Conservation (phyloP, 805 yeast genomes). For the Wickerhamomyces ciferrii region DNA sequence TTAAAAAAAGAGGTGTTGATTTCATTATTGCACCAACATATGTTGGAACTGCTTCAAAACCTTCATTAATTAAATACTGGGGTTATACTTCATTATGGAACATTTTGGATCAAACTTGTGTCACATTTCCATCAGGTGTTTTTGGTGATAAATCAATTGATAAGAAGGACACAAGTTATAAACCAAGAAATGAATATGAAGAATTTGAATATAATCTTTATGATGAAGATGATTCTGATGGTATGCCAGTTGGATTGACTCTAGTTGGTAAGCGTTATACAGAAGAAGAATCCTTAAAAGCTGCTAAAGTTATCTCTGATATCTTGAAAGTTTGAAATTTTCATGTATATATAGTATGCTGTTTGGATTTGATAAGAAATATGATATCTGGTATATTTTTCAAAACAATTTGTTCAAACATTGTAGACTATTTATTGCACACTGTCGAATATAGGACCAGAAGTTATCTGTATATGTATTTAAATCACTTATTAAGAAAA, state of each 20-base stretch:
- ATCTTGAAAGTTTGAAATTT: conserved; percentile 4
- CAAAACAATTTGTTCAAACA: too few species aligned
- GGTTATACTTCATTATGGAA: conserved; percentile 76
- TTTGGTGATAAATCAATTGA: conserved; percentile 43
- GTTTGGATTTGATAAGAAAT: neutral
- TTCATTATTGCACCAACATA: conserved; percentile 64
- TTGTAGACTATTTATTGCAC: too few species aligned
- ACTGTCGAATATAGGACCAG: too few species aligned
- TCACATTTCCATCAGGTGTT: conserved; percentile 57
- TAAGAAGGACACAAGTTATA: conserved; percentile 29
- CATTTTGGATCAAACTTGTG: conserved; percentile 65
- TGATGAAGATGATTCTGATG: conserved; percentile 43
- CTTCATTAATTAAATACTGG: conserved; percentile 65
- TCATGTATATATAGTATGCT: too few species aligned
- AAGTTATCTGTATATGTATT: too few species aligned
- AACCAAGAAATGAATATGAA: conserved; percentile 17
- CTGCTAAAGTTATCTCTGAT: conserved; percentile 33
- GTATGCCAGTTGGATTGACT: conserved; percentile 48
- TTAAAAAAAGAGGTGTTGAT: conserved; percentile 53
- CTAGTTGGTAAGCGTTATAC: conserved; percentile 44
- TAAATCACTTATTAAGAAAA: too few species aligned
- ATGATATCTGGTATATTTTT: too few species aligned
- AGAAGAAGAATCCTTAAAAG: conserved; percentile 44
- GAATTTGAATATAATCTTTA: conserved; percentile 27
- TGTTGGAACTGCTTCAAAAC: conserved; percentile 66